A percentile compares a stretch with the other conserved stretches of the same genome.
Conservation (phyloP, 2,329 filamentous ascomycete genomes). For the Talaromyces sp. region DNA sequence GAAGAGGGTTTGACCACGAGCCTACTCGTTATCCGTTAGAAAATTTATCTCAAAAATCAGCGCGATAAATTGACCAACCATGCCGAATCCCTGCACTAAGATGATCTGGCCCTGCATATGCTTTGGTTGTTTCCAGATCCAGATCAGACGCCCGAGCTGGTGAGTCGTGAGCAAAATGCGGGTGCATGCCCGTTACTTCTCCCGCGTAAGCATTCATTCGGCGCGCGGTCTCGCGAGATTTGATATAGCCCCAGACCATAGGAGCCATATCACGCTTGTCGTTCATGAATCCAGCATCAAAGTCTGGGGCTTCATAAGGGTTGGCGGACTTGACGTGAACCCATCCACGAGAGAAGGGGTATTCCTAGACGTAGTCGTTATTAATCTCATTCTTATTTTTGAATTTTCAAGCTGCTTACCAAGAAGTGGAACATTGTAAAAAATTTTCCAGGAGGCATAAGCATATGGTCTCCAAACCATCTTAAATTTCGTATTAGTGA, state of each 20-base stretch:
- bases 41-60: not conserved
- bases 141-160: constrained; percentile 65
- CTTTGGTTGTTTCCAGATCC: constrained; percentile 68
- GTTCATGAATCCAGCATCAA: constrained; percentile 79
- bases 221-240: constrained; percentile 71
- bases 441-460: constrained; percentile 69
- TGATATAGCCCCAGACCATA: constrained; percentile 81
- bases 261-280: constrained; percentile 79
- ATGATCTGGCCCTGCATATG: constrained; percentile 68
- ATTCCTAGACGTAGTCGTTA: constrained; percentile 43
- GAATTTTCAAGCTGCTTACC: constrained; percentile 17
- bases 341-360: constrained; percentile 67
- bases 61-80: constrained; percentile 36
- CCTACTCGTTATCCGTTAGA: constrained; percentile 15
- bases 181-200: constrained; percentile 62
- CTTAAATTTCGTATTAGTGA: not conserved
- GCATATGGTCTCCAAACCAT: constrained; percentile 46
- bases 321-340: constrained; percentile 67
- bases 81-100: constrained; percentile 66
- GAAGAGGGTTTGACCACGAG: constrained; percentile 59
- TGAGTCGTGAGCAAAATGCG: constrained; percentile 66
- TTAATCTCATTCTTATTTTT: not conserved
- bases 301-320: constrained; percentile 69
- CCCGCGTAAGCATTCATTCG: constrained; percentile 73
- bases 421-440: constrained; percentile 81